phyloP scores from a whole-genome alignment of 495 filamentous ascomycete genomes.

The Penicillium malachiteum region DNA sequence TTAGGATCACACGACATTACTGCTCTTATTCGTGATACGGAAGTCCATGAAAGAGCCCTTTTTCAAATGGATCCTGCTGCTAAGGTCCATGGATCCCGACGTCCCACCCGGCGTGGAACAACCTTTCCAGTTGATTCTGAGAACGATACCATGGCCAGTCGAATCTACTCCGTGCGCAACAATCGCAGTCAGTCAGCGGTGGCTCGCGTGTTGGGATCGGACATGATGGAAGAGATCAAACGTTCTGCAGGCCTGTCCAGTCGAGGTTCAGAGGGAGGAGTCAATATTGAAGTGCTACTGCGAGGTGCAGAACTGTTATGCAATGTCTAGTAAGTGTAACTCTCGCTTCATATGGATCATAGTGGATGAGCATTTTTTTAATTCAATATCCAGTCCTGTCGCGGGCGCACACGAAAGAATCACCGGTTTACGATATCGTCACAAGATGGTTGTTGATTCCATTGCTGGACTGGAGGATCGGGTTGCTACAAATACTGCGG shows the following conservation, averaged over 20 bases:
- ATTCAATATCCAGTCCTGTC: conserved; percentile 55
- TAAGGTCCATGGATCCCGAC: conserved; percentile 37
- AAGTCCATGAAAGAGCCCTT: conserved; percentile 89
- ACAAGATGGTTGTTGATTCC: conserved; percentile 70
- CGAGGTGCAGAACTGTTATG: conserved; percentile 89
- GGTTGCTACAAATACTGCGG: conserved; percentile 72
- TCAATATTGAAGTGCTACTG: conserved; percentile 85
- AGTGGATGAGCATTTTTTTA: background rate
- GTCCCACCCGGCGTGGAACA: conserved; percentile 49
- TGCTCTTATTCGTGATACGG: conserved; percentile 89
- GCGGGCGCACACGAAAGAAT: conserved; percentile 82
- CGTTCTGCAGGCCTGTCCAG: conserved; percentile 47
- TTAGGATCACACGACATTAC: conserved; percentile 89
- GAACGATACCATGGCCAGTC: conserved; percentile 48
- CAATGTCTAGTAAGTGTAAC: conserved; percentile 69
- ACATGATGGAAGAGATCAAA: conserved; percentile 82
- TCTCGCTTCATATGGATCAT: too few species aligned
- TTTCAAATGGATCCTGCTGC: conserved; percentile 80
- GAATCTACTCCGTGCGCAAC: conserved; percentile 50
- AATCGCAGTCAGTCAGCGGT: conserved; percentile 80
- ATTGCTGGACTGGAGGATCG: conserved; percentile 75
- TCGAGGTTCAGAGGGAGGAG: conserved; percentile 56
- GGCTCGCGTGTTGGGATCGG: conserved; percentile 80
- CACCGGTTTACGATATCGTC: conserved; percentile 64
- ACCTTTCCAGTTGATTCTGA: conserved; percentile 42